Evolutionary conservation across 1,284 basidiomycete genomes (phyloP), one percentile per base, ranked within the genome.

Genomic region (Hemileia vastatrix): DNA sequence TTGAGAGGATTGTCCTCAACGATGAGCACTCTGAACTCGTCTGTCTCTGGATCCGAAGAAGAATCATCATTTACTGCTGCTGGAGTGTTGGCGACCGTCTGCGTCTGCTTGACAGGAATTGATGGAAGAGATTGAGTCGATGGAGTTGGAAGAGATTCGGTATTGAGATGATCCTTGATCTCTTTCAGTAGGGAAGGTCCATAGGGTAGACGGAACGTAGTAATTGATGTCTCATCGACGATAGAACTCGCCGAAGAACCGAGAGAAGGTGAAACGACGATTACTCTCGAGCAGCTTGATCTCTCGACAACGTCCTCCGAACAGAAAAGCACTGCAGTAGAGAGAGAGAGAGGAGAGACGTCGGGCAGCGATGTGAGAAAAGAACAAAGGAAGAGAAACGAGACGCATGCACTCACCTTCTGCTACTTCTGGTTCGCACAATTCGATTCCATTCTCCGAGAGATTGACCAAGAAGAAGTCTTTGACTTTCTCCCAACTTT

Each of bases 181-280:
- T 66, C 40, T 33, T 66, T 56, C 23, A 71, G 32, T 52, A 64
- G 55, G 31, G 63, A 65, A 2, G 66, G 70, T 2, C 70, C 70
- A 36, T 70, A 69, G 6, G 70, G 70, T 64, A 67, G 63, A 21
- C 43, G 48, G 54, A 71, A 58, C 2, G 64, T 49, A 19, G 49
- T 49, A 32, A 65, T 33, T 4, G 59, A 36, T 19, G 21, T 13
- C 15, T 24, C 23, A 44, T 27, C 48, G 6, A 45, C n/a, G 2
- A 21, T 31, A n/a, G 44, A 27, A 15, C 43, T 43, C 48, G 23
- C 48, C 43, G 49, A 48, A 36, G 47, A 48, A 44, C 24, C 21
- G 18, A 50, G n/a, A 23, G 62, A 32, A 31, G 55, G 44, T 18
- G 53, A 36, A 3, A 43, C 40, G 23, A 65, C 60, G 31, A 65